These are phyloP conservation scores for Cymodocea nodosa DNA, from an alignment of 116 monocot genomes.

Conservation along the genomic window DNA sequence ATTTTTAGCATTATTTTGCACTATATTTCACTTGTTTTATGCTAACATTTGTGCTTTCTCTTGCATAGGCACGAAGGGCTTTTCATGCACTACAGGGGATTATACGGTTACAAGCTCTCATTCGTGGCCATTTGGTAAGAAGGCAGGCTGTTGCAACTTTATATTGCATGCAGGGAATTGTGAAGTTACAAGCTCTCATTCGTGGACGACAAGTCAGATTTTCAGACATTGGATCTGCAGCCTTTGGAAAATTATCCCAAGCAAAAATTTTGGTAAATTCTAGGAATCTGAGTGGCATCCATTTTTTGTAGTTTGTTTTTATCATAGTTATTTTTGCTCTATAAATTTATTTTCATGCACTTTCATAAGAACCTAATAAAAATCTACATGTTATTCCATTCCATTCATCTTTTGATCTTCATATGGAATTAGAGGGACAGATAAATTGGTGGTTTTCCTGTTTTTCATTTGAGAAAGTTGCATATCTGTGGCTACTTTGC, in stretches of 20 bases:
- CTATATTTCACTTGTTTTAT: not conserved
- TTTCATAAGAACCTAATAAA: too few relatives aligned
- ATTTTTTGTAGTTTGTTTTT: too few relatives aligned
- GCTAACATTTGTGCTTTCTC: conserved; percentile 21
- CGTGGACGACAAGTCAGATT: conserved; percentile 41
- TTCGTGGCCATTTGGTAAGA: conserved; percentile 81
- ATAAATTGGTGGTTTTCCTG: too few relatives aligned
- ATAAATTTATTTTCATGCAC: too few relatives aligned
- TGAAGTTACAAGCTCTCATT: conserved; percentile 58
- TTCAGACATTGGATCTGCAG: conserved; percentile 10
- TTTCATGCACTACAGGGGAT: conserved; percentile 65
- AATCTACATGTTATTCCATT: too few relatives aligned
- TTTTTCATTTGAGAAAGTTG: too few relatives aligned
- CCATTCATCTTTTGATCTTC: too few relatives aligned
- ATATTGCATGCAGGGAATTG: conserved; percentile 40
- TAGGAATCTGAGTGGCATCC: too few relatives aligned
- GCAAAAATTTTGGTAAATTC: not conserved
- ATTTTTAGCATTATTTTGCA: not conserved
- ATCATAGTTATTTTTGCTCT: too few relatives aligned
- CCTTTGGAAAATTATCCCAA: not conserved
- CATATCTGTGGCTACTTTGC: too few relatives aligned
- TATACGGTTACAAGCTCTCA: conserved; percentile 69
- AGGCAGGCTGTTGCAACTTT: conserved; percentile 87
- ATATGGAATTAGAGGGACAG: too few relatives aligned
- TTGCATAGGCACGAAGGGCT: conserved; percentile 69